phyloP scores from a whole-genome alignment of 352 stramenopile genomes.

The Pythium myriotylum region DNA sequence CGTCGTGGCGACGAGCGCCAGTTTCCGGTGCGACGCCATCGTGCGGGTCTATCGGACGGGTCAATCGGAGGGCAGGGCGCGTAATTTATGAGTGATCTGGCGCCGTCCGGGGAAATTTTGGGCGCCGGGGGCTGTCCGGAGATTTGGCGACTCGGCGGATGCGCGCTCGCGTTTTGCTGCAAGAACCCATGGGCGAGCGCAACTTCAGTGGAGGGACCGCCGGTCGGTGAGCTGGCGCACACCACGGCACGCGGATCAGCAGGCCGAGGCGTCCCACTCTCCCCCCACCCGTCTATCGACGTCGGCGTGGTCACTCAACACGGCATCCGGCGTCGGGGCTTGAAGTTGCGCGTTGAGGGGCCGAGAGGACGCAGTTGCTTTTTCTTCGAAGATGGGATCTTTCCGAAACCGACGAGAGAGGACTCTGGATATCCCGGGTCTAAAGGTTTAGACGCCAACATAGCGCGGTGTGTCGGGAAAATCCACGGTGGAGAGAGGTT shows the following conservation, averaged over 20 bases:
- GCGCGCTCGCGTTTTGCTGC: background rate
- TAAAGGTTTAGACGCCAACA: too few species aligned
- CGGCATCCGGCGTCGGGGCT: background rate
- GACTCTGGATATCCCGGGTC: too few species aligned
- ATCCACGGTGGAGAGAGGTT: too few species aligned
- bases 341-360: background rate
- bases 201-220: background rate
- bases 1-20: conserved; percentile 1
- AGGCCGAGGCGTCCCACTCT: conserved; percentile 4
- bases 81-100: conserved; percentile 18
- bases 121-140: background rate
- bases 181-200: background rate
- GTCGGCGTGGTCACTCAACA: background rate
- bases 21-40: conserved; percentile 17
- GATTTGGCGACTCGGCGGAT: background rate
- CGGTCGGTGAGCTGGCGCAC: background rate
- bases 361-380: background rate
- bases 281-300: conserved; percentile 20
- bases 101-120: background rate
- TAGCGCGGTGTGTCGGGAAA: too few species aligned
- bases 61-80: background rate
- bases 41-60: background rate
- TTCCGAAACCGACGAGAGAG: too few species aligned
- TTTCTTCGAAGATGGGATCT: background rate
- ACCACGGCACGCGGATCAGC: background rate